phyloP scores from a whole-genome alignment of 768 basidiomycete genomes.

The Antrodiella citrinella region DNA sequence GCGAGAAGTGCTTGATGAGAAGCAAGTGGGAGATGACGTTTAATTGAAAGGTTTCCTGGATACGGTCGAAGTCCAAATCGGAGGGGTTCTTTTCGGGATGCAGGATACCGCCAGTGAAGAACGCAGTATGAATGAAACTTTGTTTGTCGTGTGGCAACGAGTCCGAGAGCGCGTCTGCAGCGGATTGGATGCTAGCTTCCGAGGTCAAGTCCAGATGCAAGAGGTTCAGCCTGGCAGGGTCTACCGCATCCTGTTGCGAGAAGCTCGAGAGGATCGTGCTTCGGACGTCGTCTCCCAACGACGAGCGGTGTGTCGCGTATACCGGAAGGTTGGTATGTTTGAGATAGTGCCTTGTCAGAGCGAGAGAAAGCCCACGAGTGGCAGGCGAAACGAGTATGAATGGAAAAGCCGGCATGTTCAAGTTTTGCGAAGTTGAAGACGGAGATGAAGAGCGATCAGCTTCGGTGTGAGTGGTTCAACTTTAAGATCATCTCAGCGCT shows the following conservation, averaged over 20 bases:
- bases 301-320: conserved; percentile 44
- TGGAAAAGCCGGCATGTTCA: neutral
- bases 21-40: conserved; percentile 56
- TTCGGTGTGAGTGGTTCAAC: neutral
- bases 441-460: neutral
- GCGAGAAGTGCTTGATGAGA: conserved; percentile 54
- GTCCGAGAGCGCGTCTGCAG: conserved; percentile 33
- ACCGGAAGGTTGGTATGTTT: conserved; percentile 42
- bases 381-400: conserved; percentile 49
- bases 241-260: conserved; percentile 22
- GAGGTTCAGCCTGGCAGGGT: conserved; percentile 36
- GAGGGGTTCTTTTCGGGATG: conserved; percentile 46
- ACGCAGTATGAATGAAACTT: conserved; percentile 41
- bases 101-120: conserved; percentile 47
- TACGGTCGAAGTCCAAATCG: conserved; percentile 34
- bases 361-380: conserved; percentile 48
- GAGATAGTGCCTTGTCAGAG: conserved; percentile 46
- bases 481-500: too few species aligned
- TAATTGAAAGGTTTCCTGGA: conserved; percentile 42
- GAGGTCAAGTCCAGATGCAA: conserved; percentile 43
- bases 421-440: neutral
- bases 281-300: conserved; percentile 27
- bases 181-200: conserved; percentile 41
- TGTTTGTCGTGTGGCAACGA: conserved; percentile 24
- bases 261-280: conserved; percentile 36